phyloP scores from a whole-genome alignment of 345 rosid genomes.

The Pugionium dolabratum region DNA sequence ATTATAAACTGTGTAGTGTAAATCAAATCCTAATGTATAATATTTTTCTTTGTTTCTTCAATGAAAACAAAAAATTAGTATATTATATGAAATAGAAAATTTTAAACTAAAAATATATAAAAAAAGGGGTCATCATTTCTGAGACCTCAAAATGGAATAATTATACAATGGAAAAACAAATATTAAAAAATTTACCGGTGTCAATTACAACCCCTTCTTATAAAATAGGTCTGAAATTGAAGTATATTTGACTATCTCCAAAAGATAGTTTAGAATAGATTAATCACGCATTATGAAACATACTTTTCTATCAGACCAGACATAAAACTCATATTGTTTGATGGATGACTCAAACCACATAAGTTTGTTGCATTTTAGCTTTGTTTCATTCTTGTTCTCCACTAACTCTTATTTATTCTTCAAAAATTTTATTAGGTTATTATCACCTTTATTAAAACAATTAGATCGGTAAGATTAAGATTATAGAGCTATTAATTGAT shows the following conservation, averaged over 20 bases:
- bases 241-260: constrained; percentile 1
- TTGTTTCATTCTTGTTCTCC: constrained; percentile 35
- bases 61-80: no score
- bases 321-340: constrained; percentile 33
- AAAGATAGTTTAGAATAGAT: constrained; percentile 3
- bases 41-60: no score
- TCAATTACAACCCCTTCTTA: no score
- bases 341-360: constrained; percentile 30
- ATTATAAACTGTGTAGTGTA: no score
- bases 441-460: constrained; percentile 1
- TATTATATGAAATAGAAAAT: no score
- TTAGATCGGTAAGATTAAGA: constrained; percentile 19
- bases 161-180: no score
- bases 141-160: no score
- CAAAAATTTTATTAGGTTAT: constrained; percentile 5
- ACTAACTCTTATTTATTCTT: constrained; percentile 5
- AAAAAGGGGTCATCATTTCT: no score
- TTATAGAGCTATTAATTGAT: constrained; percentile 1
- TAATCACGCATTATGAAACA: constrained; percentile 25
- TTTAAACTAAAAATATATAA: no score
- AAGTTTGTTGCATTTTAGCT: constrained; percentile 30
- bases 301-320: constrained; percentile 22
- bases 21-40: no score
- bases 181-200: no score
- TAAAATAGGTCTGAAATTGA: no score